Percentiles rank a stretch among this genome's conserved stretches.
These are phyloP conservation scores for Peterozyma xylosa DNA, from an alignment of 805 yeast genomes.

Conservation along the genomic window DNA sequence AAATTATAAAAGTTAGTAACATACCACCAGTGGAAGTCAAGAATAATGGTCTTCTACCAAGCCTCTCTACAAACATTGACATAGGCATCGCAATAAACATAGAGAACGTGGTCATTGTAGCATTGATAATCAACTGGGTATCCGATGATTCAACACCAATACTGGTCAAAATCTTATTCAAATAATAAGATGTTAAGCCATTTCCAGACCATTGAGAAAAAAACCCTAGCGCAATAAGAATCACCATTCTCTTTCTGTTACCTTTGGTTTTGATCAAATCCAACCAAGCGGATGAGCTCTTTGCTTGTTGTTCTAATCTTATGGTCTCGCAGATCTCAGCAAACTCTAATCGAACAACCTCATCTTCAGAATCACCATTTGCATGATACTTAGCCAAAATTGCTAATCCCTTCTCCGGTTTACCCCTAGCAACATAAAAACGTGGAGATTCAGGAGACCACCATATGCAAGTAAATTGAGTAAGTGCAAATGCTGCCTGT, in stretches of 20 bases:
- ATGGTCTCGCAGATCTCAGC: conserved; percentile 35
- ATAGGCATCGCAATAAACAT: conserved; percentile 23
- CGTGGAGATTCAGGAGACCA: conserved; percentile 45
- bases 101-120: conserved; percentile 39
- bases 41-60: conserved; percentile 30
- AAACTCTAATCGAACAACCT: conserved; percentile 28
- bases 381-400: conserved; percentile 32
- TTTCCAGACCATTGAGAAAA: conserved; percentile 43
- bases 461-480: conserved; percentile 21
- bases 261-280: conserved; percentile 31
- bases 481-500: conserved; percentile 28
- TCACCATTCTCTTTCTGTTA: conserved; percentile 33
- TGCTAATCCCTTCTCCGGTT: conserved; percentile 29
- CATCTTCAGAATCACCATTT: conserved; percentile 23
- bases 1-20: conserved; percentile 29
- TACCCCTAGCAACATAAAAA: conserved; percentile 29
- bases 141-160: conserved; percentile 43
- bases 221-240: conserved; percentile 24
- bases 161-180: conserved; percentile 37
- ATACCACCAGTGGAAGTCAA: conserved; percentile 26
- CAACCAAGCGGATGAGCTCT: conserved; percentile 15
- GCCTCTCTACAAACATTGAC: conserved; percentile 19
- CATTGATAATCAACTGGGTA: conserved; percentile 42
- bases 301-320: conserved; percentile 22
- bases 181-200: conserved; percentile 44